phyloP scores from a whole-genome alignment of 1,284 basidiomycete genomes.

The Marasmius sp. region DNA sequence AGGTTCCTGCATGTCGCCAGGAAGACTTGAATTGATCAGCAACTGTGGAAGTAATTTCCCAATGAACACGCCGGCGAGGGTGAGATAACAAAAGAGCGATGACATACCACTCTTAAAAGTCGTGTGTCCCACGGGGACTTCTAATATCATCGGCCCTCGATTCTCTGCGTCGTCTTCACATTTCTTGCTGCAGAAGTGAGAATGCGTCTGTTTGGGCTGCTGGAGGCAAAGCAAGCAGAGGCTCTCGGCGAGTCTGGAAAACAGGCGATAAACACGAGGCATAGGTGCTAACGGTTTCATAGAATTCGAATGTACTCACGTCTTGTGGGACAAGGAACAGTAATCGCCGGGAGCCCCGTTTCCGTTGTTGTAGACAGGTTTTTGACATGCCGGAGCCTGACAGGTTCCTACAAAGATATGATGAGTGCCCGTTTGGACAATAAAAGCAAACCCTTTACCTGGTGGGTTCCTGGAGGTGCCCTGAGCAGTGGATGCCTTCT shows the following conservation, averaged over 20 bases:
- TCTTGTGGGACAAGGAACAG: conserved; percentile 49
- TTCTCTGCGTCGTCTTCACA: conserved; percentile 53
- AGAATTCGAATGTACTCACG: conserved; percentile 28
- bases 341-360: conserved; percentile 40
- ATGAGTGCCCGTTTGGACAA: not conserved
- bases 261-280: conserved; percentile 1
- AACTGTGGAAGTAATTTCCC: conserved; percentile 34
- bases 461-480: conserved; percentile 8
- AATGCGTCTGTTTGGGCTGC: conserved; percentile 48
- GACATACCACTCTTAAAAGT: conserved; percentile 62
- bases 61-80: not conserved
- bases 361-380: conserved; percentile 37
- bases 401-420: conserved; percentile 35
- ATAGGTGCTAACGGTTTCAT: not conserved
- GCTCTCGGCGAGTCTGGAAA: conserved; percentile 41
- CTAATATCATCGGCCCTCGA: conserved; percentile 52
- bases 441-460: not conserved
- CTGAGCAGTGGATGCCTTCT: conserved; percentile 29
- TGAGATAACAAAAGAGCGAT: not conserved
- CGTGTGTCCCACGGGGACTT: conserved; percentile 56
- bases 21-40: conserved; percentile 63
- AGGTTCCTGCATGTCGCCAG: conserved; percentile 57
- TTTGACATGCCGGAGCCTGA: conserved; percentile 51
- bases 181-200: conserved; percentile 55
- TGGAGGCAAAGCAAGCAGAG: conserved; percentile 58